Evolutionary conservation across 495 filamentous ascomycete genomes (phyloP), one percentile per base, ranked within the genome.

Genomic region (Parmelia sp.): DNA sequence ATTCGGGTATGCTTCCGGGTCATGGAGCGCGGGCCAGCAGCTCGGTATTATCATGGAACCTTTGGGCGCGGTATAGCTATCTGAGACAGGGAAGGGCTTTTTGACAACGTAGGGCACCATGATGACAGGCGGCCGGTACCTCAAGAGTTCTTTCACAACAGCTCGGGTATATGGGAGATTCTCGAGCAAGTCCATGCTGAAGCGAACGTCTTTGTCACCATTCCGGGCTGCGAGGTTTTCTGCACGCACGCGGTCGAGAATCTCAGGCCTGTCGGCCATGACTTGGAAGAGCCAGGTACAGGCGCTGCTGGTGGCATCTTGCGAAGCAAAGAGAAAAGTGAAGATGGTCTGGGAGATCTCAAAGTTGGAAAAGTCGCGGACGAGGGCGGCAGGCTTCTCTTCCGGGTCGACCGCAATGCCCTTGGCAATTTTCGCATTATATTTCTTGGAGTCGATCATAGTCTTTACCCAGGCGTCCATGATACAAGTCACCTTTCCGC

Each of bases 101-200:
- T 97, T 98, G 70, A 84, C 90, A 60, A 95, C 74, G 74, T 97
- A 97, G 42, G 94, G 94, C 57, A 96, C 91, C 94, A 98, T 97
- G 78, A 97, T 83, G 69, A 98, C 94, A 63, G 94, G 94, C 51
- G 94, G 95, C 55, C 95, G 89, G 80, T 96, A 97, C 68, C 94
- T 89, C 49, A 98, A 84, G 42, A 89, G 88, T 80, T 98, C 94
- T 71, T 94, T 90, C 62, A 98, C 89, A 58, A 96, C 89, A 47
- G 91, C 94, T 60, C 91, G 90, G 37, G 94, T 97, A 71, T 94
- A 97, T 10, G 86, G 81, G 86, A 96, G 84, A 63, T 86, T 83
- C 69, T 97, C 94, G 33, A 97, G 80, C 77, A 92, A 79, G 42
- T 96, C 92, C 76, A 97, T 83, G 62, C 82, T 86, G 59, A 96